phyloP scores from a whole-genome alignment of 306 rosid genomes.

The Prunus kanzakura region DNA sequence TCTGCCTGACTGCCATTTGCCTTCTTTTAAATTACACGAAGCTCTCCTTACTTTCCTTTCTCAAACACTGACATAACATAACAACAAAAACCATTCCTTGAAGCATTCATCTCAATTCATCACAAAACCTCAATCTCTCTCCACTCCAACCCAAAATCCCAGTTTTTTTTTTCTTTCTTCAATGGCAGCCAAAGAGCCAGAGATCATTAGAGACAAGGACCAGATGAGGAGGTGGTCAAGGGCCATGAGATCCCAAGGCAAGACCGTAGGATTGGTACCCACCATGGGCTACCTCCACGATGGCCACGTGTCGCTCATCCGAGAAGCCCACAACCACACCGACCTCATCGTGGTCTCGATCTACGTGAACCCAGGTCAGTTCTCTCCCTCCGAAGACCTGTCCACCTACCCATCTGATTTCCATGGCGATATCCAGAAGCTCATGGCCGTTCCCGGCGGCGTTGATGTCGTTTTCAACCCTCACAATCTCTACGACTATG shows the following conservation, averaged over 20 bases:
- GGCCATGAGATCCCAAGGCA: conserved; percentile 64
- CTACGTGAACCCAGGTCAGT: conserved; percentile 87
- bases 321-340: conserved; percentile 47
- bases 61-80: neutral
- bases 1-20: neutral
- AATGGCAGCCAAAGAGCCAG: conserved; percentile 49
- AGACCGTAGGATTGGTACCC: conserved; percentile 62
- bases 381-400: conserved; percentile 80
- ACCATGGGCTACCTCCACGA: conserved; percentile 90
- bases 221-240: conserved; percentile 82
- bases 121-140: neutral
- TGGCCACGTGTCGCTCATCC: conserved; percentile 73
- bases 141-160: neutral
- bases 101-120: neutral
- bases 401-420: conserved; percentile 86
- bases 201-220: conserved; percentile 50
- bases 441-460: conserved; percentile 54
- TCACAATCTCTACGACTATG: conserved; percentile 58
- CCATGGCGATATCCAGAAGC: conserved; percentile 61
- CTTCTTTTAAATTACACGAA: neutral
- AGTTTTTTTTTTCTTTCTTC: neutral
- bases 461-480: conserved; percentile 78
- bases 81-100: no score
- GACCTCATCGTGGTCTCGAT: conserved; percentile 65
- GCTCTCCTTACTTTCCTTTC: neutral